These are phyloP conservation scores for Endocarpon pusillum DNA, from an alignment of 495 filamentous ascomycete genomes.

Conservation along the genomic window DNA sequence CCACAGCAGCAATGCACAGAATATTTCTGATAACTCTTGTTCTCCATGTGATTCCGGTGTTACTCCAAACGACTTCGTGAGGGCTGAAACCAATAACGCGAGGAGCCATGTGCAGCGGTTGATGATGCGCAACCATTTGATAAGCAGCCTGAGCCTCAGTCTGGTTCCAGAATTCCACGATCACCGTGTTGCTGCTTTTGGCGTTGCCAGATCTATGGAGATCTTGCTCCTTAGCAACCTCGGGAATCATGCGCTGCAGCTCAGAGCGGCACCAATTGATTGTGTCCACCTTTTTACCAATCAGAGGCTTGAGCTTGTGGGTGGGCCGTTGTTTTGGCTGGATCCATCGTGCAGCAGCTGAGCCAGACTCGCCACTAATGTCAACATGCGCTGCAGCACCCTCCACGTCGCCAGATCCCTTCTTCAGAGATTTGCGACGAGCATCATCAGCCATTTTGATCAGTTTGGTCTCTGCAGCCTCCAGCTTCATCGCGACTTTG, in stretches of 20 bases:
- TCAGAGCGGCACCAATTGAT: constrained; percentile 78
- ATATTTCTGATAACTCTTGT: constrained; percentile 58
- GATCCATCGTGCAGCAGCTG: constrained; percentile 64
- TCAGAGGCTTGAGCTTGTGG: constrained; percentile 58
- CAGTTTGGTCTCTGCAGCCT: constrained; percentile 76
- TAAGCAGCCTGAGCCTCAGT: constrained; percentile 71
- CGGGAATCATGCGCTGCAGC: constrained; percentile 64
- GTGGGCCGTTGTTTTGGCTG: constrained; percentile 68
- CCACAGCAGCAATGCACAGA: constrained; percentile 51
- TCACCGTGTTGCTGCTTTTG: constrained; percentile 40
- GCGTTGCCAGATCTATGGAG: constrained; percentile 53
- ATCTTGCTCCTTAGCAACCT: constrained; percentile 59
- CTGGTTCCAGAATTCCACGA: constrained; percentile 75
- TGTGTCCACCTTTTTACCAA: constrained; percentile 76
- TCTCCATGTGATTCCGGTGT: constrained; percentile 79
- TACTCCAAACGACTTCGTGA: constrained; percentile 75
- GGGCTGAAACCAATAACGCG: constrained; percentile 77
- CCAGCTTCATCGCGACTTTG: constrained; percentile 66
- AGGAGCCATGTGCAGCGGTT: constrained; percentile 83
- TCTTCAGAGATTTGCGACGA: constrained; percentile 60
- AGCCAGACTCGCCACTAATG: constrained; percentile 47
- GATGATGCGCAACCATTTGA: constrained; percentile 72
- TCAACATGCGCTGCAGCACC: constrained; percentile 35
- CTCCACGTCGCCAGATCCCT: constrained; percentile 33
- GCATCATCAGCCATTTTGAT: constrained; percentile 66